phyloP scores from a whole-genome alignment of 345 rosid genomes.

The Ceriops tagal region DNA sequence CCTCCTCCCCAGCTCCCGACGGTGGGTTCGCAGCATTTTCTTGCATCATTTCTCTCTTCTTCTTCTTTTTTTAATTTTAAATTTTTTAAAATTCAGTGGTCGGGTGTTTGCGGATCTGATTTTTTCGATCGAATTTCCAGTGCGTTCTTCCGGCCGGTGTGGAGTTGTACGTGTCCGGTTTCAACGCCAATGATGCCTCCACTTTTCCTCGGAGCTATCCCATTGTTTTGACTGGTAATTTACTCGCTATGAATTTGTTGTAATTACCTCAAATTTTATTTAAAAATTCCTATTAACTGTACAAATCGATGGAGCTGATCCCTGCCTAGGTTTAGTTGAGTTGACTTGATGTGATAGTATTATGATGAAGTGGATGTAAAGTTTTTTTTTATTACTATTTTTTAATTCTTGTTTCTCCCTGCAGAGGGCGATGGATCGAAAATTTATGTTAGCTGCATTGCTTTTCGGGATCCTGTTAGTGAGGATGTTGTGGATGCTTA shows the following conservation, averaged over 20 bases:
- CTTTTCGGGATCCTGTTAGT: constrained; percentile 90
- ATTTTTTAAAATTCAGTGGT: background rate
- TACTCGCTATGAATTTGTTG: background rate
- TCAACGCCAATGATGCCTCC: constrained; percentile 51
- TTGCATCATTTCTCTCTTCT: too few species aligned
- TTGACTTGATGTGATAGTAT: background rate
- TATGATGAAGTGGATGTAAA: background rate
- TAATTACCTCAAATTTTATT: background rate
- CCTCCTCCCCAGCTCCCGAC: constrained; percentile 98
- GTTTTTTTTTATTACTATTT: background rate
- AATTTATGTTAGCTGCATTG: constrained; percentile 89
- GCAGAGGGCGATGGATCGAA: constrained; percentile 99
- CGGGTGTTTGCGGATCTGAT: constrained; percentile 4
- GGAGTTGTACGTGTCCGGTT: constrained; percentile 65
- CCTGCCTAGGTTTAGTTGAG: background rate
- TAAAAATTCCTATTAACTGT: too few species aligned
- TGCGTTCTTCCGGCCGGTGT: constrained; percentile 97
- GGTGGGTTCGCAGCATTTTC: constrained; percentile 29
- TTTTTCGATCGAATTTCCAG: constrained; percentile 31
- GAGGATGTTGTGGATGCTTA: constrained; percentile 97
- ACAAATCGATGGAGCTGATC: too few species aligned
- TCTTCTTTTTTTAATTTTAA: background rate
- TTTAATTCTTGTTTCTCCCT: background rate
- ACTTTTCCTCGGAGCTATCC: constrained; percentile 88
- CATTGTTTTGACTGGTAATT: constrained; percentile 84